A percentile compares a stretch with the other conserved stretches of the same genome.
phyloP scores from a whole-genome alignment of 108 stramenopile genomes.

The Ochromonas danica region DNA sequence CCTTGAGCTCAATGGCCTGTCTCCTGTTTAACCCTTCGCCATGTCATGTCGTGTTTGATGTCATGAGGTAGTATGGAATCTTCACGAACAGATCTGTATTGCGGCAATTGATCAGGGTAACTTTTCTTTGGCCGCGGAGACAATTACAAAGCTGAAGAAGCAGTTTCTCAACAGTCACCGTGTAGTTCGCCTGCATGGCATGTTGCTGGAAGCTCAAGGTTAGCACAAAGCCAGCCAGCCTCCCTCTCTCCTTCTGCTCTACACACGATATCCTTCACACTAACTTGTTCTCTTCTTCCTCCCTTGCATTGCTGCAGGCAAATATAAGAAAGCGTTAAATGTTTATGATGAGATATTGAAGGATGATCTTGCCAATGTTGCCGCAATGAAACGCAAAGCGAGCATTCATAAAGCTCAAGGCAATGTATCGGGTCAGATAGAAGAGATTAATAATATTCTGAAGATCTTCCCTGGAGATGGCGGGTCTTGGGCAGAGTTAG shows the following conservation, averaged over 20 bases:
- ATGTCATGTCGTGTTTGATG: neutral
- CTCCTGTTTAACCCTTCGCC: neutral
- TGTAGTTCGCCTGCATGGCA: neutral
- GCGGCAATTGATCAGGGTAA: slow-evolving; percentile 10
- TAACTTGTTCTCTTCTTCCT: no score
- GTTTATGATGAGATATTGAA: neutral
- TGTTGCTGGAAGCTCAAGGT: slow-evolving; percentile 6
- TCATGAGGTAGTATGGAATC: neutral
- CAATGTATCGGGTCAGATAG: neutral
- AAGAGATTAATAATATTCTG: neutral
- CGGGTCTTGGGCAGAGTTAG: neutral
- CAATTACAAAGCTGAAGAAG: neutral
- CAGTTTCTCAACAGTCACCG: slow-evolving; percentile 2
- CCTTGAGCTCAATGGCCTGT: neutral
- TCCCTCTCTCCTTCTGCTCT: no score
- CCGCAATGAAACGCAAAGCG: slow-evolving; percentile 3
- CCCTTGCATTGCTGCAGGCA: no score
- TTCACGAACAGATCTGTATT: neutral
- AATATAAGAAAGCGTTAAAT: neutral
- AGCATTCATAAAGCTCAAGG: neutral
- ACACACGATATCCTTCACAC: no score
- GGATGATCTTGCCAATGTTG: neutral
- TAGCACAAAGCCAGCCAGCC: no score
- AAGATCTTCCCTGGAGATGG: slow-evolving; percentile 2
- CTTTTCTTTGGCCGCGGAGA: neutral